Conservation (phyloP, 2,329 filamentous ascomycete genomes). For the Bipolaris cookei region DNA sequence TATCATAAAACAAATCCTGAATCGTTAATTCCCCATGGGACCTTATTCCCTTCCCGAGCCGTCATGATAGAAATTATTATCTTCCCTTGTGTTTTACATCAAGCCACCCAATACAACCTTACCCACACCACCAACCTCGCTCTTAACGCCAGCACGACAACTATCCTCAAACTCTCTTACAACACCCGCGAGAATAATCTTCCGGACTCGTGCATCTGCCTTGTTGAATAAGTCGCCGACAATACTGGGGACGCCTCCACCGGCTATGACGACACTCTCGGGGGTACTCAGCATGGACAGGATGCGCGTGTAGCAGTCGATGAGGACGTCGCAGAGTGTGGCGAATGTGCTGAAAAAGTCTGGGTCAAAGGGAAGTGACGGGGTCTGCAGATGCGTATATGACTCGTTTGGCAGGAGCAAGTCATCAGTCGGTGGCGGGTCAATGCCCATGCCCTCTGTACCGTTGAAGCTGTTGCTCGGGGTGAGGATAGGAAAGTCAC, state of each 20-base stretch:
- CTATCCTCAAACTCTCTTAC: constrained; percentile 93
- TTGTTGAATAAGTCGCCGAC: constrained; percentile 89
- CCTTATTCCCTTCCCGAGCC: not conserved
- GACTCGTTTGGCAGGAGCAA: constrained; percentile 70
- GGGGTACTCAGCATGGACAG: constrained; percentile 77
- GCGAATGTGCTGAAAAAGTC: constrained; percentile 98
- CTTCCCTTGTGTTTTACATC: constrained; percentile 57
- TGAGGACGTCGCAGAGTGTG: constrained; percentile 91
- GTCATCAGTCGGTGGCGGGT: constrained; percentile 44
- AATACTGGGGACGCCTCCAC: constrained; percentile 35
- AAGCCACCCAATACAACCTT: constrained; percentile 89
- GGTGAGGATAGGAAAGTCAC: constrained; percentile 43
- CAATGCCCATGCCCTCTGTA: constrained; percentile 33
- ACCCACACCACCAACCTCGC: constrained; percentile 82
- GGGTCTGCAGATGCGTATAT: constrained; percentile 88
- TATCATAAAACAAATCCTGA: constrained; percentile 7
- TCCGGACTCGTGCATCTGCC: constrained; percentile 82
- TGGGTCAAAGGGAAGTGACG: constrained; percentile 89
- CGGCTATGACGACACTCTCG: constrained; percentile 49
- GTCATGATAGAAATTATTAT: too few species aligned
- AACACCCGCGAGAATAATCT: constrained; percentile 84
- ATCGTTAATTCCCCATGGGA: not conserved
- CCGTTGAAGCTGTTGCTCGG: constrained; percentile 30
- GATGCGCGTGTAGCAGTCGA: constrained; percentile 86
- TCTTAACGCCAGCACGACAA: constrained; percentile 75